Evolutionary conservation across 331 rosid species (phyloP).

Genomic region (Erythrophleum ivorense): DNA sequence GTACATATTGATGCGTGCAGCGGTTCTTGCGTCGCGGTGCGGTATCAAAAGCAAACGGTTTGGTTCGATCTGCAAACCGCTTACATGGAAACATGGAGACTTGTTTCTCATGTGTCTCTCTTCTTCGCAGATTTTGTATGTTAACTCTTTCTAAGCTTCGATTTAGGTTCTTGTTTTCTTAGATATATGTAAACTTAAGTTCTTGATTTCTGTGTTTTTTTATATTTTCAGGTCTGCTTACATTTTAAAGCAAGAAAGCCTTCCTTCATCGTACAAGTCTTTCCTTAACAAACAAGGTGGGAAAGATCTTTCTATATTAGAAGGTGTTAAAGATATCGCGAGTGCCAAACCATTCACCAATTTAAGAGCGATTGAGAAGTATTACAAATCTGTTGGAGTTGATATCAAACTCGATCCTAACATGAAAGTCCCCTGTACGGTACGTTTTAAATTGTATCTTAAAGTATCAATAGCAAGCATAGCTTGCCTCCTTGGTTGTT

Average conservation of each 20-base stretch:
- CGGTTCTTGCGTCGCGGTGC: slow-evolving; percentile 87
- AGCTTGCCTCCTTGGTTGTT: too few relatives aligned
- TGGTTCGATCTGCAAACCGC: slow-evolving; percentile 87
- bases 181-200: too few relatives aligned
- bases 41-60: slow-evolving; percentile 91
- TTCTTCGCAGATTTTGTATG: too few relatives aligned
- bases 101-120: slow-evolving; percentile 93
- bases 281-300: slow-evolving; percentile 94
- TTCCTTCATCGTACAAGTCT: slow-evolving; percentile 83
- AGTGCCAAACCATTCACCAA: slow-evolving; percentile 67
- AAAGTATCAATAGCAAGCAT: too few relatives aligned
- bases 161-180: too few relatives aligned
- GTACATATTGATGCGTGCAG: slow-evolving; percentile 89
- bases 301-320: slow-evolving; percentile 70
- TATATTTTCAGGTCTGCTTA: slow-evolving; percentile 80
- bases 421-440: slow-evolving; percentile 88
- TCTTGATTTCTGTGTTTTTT: too few relatives aligned
- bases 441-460: slow-evolving; percentile 42
- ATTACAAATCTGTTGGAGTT: slow-evolving; percentile 61
- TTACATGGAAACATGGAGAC: too few relatives aligned
- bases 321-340: slow-evolving; percentile 79
- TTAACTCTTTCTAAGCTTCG: too few relatives aligned
- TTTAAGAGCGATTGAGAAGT: slow-evolving; percentile 62
- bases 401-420: slow-evolving; percentile 65
- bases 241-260: slow-evolving; percentile 88